A percentile compares a stretch with the other conserved stretches of the same genome.
Evolutionary conservation across 768 basidiomycete genomes (phyloP).

Genomic region (Hygrophorus pudorinus): DNA sequence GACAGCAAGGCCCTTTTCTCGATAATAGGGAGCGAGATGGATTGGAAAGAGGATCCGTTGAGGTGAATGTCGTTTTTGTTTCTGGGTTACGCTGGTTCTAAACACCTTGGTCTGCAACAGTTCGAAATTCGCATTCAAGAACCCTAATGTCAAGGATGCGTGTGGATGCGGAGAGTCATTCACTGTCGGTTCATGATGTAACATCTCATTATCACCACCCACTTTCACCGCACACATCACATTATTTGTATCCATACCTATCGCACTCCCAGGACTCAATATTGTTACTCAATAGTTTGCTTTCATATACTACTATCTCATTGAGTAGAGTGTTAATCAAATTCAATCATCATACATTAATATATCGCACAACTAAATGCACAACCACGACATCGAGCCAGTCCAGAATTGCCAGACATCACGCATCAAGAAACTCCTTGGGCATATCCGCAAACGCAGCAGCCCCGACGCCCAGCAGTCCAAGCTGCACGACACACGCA

Average conservation of each 20-base stretch:
- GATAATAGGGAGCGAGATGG: constrained; percentile 98
- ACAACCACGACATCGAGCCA: too few relatives aligned
- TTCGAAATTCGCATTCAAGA: constrained; percentile 76
- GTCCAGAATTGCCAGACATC: too few relatives aligned
- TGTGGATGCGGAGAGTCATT: constrained; percentile 95
- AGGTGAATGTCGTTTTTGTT: constrained; percentile 43
- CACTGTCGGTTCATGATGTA: constrained; percentile 40
- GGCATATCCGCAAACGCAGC: constrained; percentile 78
- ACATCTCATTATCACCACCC: background rate
- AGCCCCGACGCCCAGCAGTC: constrained; percentile 57
- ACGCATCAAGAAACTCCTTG: constrained; percentile 54
- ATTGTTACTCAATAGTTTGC: too few relatives aligned
- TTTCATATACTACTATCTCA: too few relatives aligned
- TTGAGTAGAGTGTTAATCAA: too few relatives aligned
- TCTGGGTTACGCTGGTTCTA: constrained; percentile 6
- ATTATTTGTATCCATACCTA: constrained; percentile 24
- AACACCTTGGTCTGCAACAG: constrained; percentile 24
- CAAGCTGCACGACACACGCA: constrained; percentile 62
- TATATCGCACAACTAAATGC: too few relatives aligned
- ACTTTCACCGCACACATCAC: background rate
- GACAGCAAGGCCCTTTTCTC: constrained; percentile 96
- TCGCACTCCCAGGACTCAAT: too few relatives aligned
- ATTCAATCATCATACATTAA: too few relatives aligned
- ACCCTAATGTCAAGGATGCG: constrained; percentile 90
- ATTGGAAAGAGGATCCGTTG: constrained; percentile 89